A percentile compares a stretch with the other conserved stretches of the same genome.
Conservation (phyloP, 306 rosid genomes). For the Acacia melanoxylon region DNA sequence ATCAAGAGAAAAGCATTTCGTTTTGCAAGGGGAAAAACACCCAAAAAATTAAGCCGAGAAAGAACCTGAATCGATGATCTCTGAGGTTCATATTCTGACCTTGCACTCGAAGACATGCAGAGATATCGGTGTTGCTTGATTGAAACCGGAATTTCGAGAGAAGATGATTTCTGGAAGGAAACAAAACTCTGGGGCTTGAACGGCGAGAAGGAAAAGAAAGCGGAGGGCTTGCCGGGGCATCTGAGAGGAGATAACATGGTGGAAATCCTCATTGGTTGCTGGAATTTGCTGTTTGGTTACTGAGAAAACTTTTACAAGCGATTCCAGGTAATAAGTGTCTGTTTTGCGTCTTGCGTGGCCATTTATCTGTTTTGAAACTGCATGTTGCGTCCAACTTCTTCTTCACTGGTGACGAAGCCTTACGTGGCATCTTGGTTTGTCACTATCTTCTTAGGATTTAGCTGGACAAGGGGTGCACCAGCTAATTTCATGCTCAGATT, state of each 20-base stretch:
- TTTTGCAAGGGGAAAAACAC: background rate
- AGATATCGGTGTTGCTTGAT: constrained; percentile 30
- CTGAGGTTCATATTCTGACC: constrained; percentile 32
- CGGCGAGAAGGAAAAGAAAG: constrained; percentile 24
- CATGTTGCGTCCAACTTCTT: background rate
- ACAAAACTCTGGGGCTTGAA: constrained; percentile 21
- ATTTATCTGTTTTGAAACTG: background rate
- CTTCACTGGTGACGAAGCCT: background rate
- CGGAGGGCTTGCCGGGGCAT: constrained; percentile 16
- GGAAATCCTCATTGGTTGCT: constrained; percentile 7
- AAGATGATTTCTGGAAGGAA: constrained; percentile 28
- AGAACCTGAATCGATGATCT: constrained; percentile 55
- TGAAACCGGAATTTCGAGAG: constrained; percentile 15
- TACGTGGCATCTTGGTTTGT: background rate
- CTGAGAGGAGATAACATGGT: constrained; percentile 35
- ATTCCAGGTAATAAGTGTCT: background rate
- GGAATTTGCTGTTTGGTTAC: background rate
- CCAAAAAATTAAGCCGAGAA: background rate
- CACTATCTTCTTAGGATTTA: background rate
- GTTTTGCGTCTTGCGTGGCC: background rate
- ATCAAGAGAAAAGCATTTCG: background rate
- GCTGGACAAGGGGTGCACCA: too few species aligned
- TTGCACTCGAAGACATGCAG: constrained; percentile 36
- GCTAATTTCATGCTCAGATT: too few species aligned
- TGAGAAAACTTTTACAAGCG: background rate